phyloP scores from a whole-genome alignment of 768 basidiomycete genomes.

The Leucocoprinus birnbaumii region DNA sequence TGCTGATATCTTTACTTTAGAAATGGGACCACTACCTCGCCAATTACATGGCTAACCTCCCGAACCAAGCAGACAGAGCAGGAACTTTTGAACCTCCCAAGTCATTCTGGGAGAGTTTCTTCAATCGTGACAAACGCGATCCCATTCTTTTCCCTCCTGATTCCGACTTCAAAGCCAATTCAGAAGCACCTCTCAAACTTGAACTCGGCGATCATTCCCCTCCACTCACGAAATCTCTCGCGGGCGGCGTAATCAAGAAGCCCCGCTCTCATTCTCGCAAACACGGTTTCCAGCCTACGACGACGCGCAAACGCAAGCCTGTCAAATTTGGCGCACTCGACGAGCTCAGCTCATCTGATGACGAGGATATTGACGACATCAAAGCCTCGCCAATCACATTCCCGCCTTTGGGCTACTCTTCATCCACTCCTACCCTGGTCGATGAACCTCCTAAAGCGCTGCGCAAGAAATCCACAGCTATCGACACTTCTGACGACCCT shows the following conservation, averaged over 20 bases:
- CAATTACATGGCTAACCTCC: conserved; percentile 51
- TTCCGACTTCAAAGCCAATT: conserved; percentile 5
- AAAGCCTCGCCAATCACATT: conserved; percentile 6
- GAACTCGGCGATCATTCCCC: not conserved
- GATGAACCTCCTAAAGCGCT: conserved; percentile 13
- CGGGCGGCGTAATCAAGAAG: conserved; percentile 22
- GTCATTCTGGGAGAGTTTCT: conserved; percentile 51
- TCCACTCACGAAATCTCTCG: not conserved
- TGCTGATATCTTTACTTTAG: conserved; percentile 25
- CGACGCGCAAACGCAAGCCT: conserved; percentile 22
- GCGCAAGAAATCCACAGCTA: not conserved
- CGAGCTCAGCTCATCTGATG: conserved; percentile 16
- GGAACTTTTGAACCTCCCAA: conserved; percentile 54
- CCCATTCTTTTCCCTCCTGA: conserved; percentile 14
- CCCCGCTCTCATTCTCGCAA: conserved; percentile 15
- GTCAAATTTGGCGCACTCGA: conserved; percentile 28
- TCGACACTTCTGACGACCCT: not conserved
- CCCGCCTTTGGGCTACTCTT: conserved; percentile 18
- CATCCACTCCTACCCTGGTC: conserved; percentile 27
- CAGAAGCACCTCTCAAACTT: not conserved
- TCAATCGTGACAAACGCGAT: conserved; percentile 22
- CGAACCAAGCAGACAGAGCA: conserved; percentile 50
- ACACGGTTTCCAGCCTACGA: conserved; percentile 1
- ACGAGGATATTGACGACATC: conserved; percentile 12
- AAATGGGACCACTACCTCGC: conserved; percentile 72